These are phyloP conservation scores for Phyllosticta capitalensis DNA, from an alignment of 2,329 filamentous ascomycete species.

Conservation along the genomic window DNA sequence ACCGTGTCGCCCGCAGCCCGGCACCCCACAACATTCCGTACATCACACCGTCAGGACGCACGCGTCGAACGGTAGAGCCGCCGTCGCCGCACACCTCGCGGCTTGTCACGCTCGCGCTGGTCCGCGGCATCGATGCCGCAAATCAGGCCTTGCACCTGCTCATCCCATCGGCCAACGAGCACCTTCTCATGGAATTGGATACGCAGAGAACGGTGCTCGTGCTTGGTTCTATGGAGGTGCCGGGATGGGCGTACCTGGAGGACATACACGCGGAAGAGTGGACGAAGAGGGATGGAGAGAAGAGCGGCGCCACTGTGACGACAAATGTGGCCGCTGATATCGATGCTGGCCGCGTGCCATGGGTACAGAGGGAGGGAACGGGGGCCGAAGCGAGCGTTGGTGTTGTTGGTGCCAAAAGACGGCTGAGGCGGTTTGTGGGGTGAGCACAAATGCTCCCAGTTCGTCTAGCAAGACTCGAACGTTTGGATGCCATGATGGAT, in stretches of 20 bases:
- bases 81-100: constrained; percentile 52
- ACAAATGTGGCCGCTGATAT: neutral
- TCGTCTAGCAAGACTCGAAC: neutral
- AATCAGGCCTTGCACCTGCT: constrained; percentile 52
- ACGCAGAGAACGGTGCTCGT: constrained; percentile 24
- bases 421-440: constrained; percentile 9
- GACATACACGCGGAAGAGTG: constrained; percentile 15
- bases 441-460: neutral
- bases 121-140: constrained; percentile 57
- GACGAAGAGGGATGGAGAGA: neutral
- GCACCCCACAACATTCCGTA: constrained; percentile 41
- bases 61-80: constrained; percentile 32
- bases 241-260: constrained; percentile 28
- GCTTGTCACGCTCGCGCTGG: constrained; percentile 54
- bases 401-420: constrained; percentile 3
- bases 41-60: constrained; percentile 42
- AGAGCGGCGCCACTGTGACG: neutral
- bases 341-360: constrained; percentile 2
- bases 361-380: constrained; percentile 4
- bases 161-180: constrained; percentile 44
- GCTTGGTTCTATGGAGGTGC: constrained; percentile 22
- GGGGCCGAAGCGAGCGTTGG: neutral
- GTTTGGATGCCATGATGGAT: neutral
- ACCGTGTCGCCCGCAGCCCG: constrained; percentile 19
- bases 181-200: constrained; percentile 15